Conservation (phyloP, 2,329 filamentous ascomycete species). For the Ophiostoma sp. region DNA sequence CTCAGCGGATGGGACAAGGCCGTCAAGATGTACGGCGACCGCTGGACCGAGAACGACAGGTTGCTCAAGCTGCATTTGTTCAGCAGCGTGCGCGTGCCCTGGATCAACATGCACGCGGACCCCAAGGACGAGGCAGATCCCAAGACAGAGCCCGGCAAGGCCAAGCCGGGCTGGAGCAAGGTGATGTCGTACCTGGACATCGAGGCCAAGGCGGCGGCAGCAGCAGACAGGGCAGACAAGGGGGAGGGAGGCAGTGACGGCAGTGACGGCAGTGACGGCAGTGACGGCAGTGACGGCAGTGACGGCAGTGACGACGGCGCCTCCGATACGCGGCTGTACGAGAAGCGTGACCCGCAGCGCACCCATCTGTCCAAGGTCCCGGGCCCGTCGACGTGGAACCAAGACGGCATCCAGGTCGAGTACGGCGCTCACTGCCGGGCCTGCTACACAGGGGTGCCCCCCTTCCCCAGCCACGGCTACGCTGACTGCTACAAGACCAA, state of each 20-base stretch:
- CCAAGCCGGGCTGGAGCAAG: too few species aligned
- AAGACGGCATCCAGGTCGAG: slow-evolving; percentile 1
- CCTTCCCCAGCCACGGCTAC: not conserved
- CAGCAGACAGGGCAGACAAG: not conserved
- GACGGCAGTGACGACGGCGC: too few species aligned
- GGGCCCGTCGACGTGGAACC: not conserved
- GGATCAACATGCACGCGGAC: not conserved
- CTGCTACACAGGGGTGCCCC: not conserved
- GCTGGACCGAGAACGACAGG: not conserved
- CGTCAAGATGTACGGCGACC: not conserved
- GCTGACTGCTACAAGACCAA: not conserved
- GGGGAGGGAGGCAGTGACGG: too few species aligned
- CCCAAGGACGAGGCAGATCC: not conserved
- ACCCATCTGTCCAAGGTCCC: not conserved
- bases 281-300: too few species aligned
- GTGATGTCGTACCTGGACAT: too few species aligned
- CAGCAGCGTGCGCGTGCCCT: not conserved
- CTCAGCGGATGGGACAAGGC: not conserved
- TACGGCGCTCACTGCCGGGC: not conserved
- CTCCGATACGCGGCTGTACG: not conserved
- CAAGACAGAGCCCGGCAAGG: not conserved
- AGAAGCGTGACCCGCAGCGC: not conserved
- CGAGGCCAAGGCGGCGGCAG: too few species aligned
- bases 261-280: not conserved
- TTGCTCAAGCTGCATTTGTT: not conserved